A percentile compares a stretch with the other conserved stretches of the same genome.
Evolutionary conservation across 345 rosid genomes (phyloP).

Genomic region (Pistacia integerrima): DNA sequence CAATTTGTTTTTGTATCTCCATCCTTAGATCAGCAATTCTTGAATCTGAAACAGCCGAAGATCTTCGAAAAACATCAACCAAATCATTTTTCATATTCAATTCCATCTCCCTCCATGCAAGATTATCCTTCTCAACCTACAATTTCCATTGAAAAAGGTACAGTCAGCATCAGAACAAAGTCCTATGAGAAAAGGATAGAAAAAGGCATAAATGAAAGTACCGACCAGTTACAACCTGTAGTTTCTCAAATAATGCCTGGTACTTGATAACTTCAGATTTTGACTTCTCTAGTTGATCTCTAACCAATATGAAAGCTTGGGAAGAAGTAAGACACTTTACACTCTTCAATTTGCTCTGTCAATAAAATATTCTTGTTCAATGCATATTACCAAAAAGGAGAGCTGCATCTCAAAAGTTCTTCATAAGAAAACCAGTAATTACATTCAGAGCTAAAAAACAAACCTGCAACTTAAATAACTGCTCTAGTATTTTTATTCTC

Average conservation of each 20-base stretch:
- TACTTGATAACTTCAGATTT: constrained; percentile 64
- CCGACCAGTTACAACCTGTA: constrained; percentile 89
- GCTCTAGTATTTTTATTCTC: constrained; percentile 64
- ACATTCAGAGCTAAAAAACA: constrained; percentile 14
- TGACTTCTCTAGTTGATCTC: constrained; percentile 75
- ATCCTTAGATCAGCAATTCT: constrained; percentile 57
- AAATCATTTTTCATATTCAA: constrained; percentile 71
- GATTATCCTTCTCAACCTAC: constrained; percentile 86
- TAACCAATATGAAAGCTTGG: constrained; percentile 55
- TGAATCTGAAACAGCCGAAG: constrained; percentile 67
- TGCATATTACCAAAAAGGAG: constrained; percentile 19
- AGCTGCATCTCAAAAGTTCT: constrained; percentile 25
- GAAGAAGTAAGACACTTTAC: constrained; percentile 70
- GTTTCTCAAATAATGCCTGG: constrained; percentile 81
- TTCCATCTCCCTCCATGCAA: constrained; percentile 87
- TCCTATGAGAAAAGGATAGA: constrained; percentile 24
- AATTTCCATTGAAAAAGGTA: constrained; percentile 24
- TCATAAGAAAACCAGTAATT: constrained; percentile 16
- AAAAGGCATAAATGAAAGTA: constrained; percentile 46
- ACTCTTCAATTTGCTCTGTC: constrained; percentile 74
- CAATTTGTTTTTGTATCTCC: constrained; percentile 69
- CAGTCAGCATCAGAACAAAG: constrained; percentile 36
- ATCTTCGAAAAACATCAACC: constrained; percentile 71
- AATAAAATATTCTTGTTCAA: constrained; percentile 28
- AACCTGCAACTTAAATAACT: constrained; percentile 72